Evolutionary conservation across 2,329 filamentous ascomycete species (phyloP).

Genomic region (Botrytis aclada): DNA sequence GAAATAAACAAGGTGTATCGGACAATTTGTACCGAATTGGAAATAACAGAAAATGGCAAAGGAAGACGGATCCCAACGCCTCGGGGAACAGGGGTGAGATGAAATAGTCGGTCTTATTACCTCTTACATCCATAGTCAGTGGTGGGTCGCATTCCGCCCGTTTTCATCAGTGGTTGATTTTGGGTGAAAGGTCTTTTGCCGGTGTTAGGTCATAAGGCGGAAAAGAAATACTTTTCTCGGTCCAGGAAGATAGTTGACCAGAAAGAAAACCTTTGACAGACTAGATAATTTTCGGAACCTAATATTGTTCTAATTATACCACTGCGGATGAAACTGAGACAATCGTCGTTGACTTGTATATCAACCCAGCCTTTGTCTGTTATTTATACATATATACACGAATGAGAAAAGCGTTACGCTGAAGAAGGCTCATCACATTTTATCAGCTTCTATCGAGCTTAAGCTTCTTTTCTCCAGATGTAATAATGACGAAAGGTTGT

Average conservation of each 20-base stretch:
- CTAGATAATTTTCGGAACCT: neutral
- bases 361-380: neutral
- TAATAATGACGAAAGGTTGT: slow-evolving; percentile 16
- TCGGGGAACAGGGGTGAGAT: neutral
- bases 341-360: neutral
- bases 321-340: neutral
- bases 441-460: neutral
- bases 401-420: neutral
- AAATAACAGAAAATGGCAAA: slow-evolving; percentile 1
- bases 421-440: neutral
- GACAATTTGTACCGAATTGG: neutral
- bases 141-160: slow-evolving; percentile 2
- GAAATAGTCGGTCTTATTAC: neutral
- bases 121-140: neutral
- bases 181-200: neutral
- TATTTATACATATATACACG: neutral
- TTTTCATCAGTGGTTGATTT: slow-evolving; percentile 4
- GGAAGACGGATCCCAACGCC: neutral
- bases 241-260: neutral
- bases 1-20: slow-evolving; percentile 1
- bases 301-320: neutral
- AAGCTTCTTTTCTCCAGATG: slow-evolving; percentile 4
- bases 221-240: neutral
- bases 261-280: neutral
- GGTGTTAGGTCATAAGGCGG: neutral